Conservation (phyloP, 352 stramenopile genomes). For the Elongisporangium senticosum region DNA sequence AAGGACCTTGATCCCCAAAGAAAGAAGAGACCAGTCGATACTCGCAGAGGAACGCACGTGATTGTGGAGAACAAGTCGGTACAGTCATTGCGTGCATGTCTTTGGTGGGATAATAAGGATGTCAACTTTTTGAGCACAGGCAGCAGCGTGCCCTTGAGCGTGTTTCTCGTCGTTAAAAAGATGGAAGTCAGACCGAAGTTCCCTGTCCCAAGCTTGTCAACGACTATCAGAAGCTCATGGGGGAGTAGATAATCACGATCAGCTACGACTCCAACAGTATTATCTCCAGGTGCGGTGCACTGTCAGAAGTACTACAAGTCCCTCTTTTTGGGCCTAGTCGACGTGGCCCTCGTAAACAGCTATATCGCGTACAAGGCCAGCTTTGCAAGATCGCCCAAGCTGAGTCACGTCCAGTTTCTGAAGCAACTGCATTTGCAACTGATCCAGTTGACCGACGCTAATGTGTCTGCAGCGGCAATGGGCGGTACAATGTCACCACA, state of each 20-base stretch:
- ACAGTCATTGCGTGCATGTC: background rate
- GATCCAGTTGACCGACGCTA: too few relatives aligned
- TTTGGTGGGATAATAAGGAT: constrained; percentile 6
- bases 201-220: constrained; percentile 5
- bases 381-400: too few relatives aligned
- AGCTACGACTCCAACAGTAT: too few relatives aligned
- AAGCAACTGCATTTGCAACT: too few relatives aligned
- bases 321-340: too few relatives aligned
- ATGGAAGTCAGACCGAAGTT: constrained; percentile 6
- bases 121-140: constrained; percentile 7
- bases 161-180: constrained; percentile 7
- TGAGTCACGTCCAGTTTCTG: too few relatives aligned
- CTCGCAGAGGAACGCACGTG: constrained; percentile 5
- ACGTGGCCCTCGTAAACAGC: too few relatives aligned
- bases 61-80: background rate
- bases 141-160: constrained; percentile 1
- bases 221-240: constrained; percentile 10
- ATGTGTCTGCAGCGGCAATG: too few relatives aligned
- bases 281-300: too few relatives aligned
- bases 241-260: constrained; percentile 6
- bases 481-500: too few relatives aligned
- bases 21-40: constrained; percentile 6
- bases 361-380: too few relatives aligned
- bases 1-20: constrained; percentile 6
- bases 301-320: too few relatives aligned